Evolutionary conservation across 352 stramenopile species (phyloP), one percentile per base, ranked within the genome.

Genomic region (Globisporangium viniferum): DNA sequence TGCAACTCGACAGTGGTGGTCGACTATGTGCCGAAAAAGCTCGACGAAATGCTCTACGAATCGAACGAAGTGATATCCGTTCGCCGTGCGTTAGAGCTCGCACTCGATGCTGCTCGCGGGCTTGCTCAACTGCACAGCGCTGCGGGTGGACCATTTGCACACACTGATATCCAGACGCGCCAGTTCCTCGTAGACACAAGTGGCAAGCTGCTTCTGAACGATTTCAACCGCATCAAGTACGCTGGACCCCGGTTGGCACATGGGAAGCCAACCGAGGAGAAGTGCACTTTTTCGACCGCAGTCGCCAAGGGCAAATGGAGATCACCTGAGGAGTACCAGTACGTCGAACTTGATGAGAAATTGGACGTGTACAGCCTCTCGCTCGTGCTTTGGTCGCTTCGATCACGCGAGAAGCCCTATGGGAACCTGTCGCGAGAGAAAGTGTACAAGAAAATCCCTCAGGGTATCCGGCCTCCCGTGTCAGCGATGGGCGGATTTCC

Each of bases 181-280:
- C 88, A 95, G 68, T 93, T 95, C 55, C 67, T 95, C 44, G 75
- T 94, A n/a, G 73, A 90, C 65, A 59, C 61, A 1, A 73, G 79
- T 12, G 86, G 84, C 2, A 79, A 71, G 0, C 72, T 94, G 31
- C 71, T 81, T 61, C 62, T 95, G 31, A 95, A 95, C 58, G 88
- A 95, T 66, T 91, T 95, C 35, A 95, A 95, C 59, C 80, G 88
- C 10, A 72, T 93, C 57, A 91, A 91, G 64, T 91, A 91, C 67
- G 78, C 79, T 14, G 85, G 85, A 8, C 75, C 68, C 2, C 76
- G 77, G 7, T 51, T 80, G 1, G 66, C 80, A 5, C 57, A 84
- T 15, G 75, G 84, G 0, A 49, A 73, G 4, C 44, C 62, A 10
- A 82, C 74, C 2, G 70, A 64, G 15, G 69, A 82, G 18, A 84